Evolutionary conservation across 306 rosid genomes (phyloP), one percentile per base, ranked within the genome.

Genomic region (Rosa rugosa): DNA sequence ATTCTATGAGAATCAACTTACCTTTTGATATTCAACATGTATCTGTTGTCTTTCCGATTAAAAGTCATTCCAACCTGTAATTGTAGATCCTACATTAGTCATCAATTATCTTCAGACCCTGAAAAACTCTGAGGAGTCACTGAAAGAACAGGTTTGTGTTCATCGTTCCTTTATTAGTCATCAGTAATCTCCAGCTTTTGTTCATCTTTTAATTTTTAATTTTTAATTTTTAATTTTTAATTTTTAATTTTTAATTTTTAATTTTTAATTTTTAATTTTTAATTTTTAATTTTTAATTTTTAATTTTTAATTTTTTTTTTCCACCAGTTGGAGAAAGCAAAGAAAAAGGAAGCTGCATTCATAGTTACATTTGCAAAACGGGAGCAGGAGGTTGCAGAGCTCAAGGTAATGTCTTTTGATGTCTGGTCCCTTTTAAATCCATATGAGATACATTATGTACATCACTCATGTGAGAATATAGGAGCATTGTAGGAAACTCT

Each of bases 281-380:
- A 53, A 17, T 63, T 68, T 72, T 12, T 12, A 11, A 11, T 18
- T 53, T 53, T 81, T 72, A 7, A 7, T 8, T 44, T 44, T 8
- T 53, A 53, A 17, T 63, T 68, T 72, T 12, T 12, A 11, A 11
- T 18, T n/a, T n/a, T n/a, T n/a, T 50, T 13, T 89, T 78, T n/a
- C 6, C 13, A 27, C 81, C 85, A 94, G 99, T 89, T 94, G 77
- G 99, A 91, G 80, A 94, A 94, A 75, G 95, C 97, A 63, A 94
- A 94, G 89, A 94, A 91, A 87, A 94, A 94, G 91, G 99, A 94
- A 86, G 97, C 95, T 80, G 93, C 97, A 66, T 94, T 94, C 82
- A 89, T 94, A 64, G 97, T 94, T 46, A 94, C 98, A 46, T 92
- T 87, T 87, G 97, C 98, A 16, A 92, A 94, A 84, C 92, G 93